Conservation (phyloP, 1,284 basidiomycete genomes). For the Neonothopanus nambi region DNA sequence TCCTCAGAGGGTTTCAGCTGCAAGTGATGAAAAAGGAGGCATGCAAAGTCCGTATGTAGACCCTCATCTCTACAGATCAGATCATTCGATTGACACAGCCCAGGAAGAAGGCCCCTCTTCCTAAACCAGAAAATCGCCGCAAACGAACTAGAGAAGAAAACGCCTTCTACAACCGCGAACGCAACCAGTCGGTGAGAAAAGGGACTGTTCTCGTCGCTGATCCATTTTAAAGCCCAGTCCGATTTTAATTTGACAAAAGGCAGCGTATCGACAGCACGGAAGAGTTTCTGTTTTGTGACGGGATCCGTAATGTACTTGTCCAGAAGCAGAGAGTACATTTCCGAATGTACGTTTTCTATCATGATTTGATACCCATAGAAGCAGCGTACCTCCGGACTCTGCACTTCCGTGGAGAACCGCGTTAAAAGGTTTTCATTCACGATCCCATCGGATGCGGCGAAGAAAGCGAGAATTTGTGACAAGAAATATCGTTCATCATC, state of each 20-base stretch:
- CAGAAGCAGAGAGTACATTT: slow-evolving; percentile 97
- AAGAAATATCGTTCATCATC: slow-evolving; percentile 95
- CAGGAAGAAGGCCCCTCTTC: slow-evolving; percentile 98
- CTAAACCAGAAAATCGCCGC: slow-evolving; percentile 99
- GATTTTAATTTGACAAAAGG: slow-evolving; percentile 92
- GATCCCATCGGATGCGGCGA: slow-evolving; percentile 96
- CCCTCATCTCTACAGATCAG: slow-evolving; percentile 98
- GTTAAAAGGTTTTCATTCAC: slow-evolving; percentile 98
- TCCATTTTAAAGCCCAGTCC: slow-evolving; percentile 94
- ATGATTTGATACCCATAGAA: slow-evolving; percentile 99
- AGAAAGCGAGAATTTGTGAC: slow-evolving; percentile 95
- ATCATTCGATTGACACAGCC: slow-evolving; percentile 96
- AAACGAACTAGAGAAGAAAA: slow-evolving; percentile 96
- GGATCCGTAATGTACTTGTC: slow-evolving; percentile 97
- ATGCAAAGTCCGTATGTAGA: slow-evolving; percentile 98
- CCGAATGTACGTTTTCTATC: slow-evolving; percentile 98
- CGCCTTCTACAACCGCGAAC: slow-evolving; percentile 96
- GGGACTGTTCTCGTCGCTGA: slow-evolving; percentile 78
- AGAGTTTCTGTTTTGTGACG: slow-evolving; percentile 82
- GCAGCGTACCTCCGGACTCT: slow-evolving; percentile 92
- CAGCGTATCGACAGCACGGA: slow-evolving; percentile 93
- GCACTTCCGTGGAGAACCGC: slow-evolving; percentile 93
- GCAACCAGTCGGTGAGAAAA: slow-evolving; percentile 94
- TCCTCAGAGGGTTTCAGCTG: slow-evolving; percentile 80
- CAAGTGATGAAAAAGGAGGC: slow-evolving; percentile 90